Base-by-base conservation (phyloP, 352 stramenopile genomes). In the Phytophthora chlamydospora region DNA sequence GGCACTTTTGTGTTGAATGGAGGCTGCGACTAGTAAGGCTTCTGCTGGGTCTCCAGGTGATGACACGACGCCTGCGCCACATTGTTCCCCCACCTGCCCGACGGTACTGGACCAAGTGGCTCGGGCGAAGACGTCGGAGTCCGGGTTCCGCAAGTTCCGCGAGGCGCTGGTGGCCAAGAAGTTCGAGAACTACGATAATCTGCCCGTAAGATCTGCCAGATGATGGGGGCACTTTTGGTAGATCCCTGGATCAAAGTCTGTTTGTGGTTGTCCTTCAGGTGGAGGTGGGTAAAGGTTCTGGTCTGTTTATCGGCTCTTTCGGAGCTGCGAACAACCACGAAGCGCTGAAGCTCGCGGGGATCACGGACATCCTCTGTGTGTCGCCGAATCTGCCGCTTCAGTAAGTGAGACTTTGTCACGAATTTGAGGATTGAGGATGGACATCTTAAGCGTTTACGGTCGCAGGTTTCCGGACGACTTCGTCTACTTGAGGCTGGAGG, bases 271-370 rank as follows among this genome's bases (percentile, higher is more conserved):
- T 35, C 38, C 13, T 27, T 53, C 55, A 76, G 68, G 46, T 73
- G 32, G 68, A 38, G 34, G 46, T 76, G n/a, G 45, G 47, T 32
- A 41, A 11, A 17, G 64, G 62, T 31, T 55, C 80, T 31, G 68
- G 68, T 6, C 56, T 95, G 7, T 92, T 80, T 61, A 80, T 95
- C 41, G 84, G 86, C 6, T 89, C 82, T 1, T 88, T 87, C 29
- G 84, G 81, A 24, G 73, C 80, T 5, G 83, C 81, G 0, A 73
- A 59, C 44, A 90, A 93, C 65, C 68, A 66, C 2, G 29, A 65
- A 33, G 75, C 58, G 9, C 66, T 95, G 6, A 40, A 73, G 19
- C 38, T 39, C 27, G 43, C 63, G 2, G 62, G 66, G 7, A 80
- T 95, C 56, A 81, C 78, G 4, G 78, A 92, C 40, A 66, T 93